Conservation (phyloP, 371 early-diverging fungal genomes). For the Mucor saturninus region DNA sequence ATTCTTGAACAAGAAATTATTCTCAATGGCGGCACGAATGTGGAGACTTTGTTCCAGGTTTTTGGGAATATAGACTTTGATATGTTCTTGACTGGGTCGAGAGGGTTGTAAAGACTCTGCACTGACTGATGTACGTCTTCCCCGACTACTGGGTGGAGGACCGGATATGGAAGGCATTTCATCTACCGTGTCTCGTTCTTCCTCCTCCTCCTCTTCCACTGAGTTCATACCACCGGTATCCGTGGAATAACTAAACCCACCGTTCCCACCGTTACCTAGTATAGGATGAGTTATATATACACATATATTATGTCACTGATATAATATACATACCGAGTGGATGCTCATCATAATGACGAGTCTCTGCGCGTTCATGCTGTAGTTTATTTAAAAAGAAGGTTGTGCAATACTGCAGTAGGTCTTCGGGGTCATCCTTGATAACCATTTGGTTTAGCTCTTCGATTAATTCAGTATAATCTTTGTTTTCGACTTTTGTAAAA, state of each 20-base stretch:
- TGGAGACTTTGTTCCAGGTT: slow-evolving; percentile 80
- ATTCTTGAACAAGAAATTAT: slow-evolving; percentile 91
- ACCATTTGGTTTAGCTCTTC: slow-evolving; percentile 34
- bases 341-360: slow-evolving; percentile 27
- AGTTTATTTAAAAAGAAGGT: slow-evolving; percentile 79
- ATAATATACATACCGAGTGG: slow-evolving; percentile 3
- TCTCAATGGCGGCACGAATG: slow-evolving; percentile 78
- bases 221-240: too few relatives aligned
- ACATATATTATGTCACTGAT: background rate
- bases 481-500: slow-evolving; percentile 12
- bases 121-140: slow-evolving; percentile 93
- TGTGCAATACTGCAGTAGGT: slow-evolving; percentile 88
- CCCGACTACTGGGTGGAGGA: slow-evolving; percentile 43
- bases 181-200: slow-evolving; percentile 37
- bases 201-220: slow-evolving; percentile 30
- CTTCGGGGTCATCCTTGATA: slow-evolving; percentile 54
- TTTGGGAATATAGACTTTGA: slow-evolving; percentile 87
- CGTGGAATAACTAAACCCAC: too few relatives aligned
- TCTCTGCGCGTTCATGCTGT: slow-evolving; percentile 61
- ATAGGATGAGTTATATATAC: background rate
- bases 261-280: too few relatives aligned
- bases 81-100: slow-evolving; percentile 70
- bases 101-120: slow-evolving; percentile 97
- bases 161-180: slow-evolving; percentile 15
- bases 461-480: slow-evolving; percentile 34